phyloP scores from a whole-genome alignment of 257 asterid genomes.

The Scutellaria galericulata region DNA sequence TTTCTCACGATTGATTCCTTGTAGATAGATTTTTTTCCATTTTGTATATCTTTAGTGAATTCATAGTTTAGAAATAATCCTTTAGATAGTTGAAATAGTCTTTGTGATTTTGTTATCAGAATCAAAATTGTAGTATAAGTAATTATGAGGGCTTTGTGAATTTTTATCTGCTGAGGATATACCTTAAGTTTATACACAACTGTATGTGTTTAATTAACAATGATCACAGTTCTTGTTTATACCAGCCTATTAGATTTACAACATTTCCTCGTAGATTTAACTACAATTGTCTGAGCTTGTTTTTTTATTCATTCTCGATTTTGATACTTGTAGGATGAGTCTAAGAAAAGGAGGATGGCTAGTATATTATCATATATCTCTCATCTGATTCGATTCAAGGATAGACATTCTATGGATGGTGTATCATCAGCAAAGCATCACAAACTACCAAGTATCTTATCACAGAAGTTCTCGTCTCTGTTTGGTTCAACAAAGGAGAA shows the following conservation, averaged over 20 bases:
- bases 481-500: constrained; percentile 49
- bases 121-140: not conserved
- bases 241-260: too few relatives aligned
- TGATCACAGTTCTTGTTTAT: not conserved
- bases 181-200: not conserved
- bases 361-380: constrained; percentile 76
- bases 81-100: too few relatives aligned
- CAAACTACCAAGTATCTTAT: constrained; percentile 62
- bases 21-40: too few relatives aligned
- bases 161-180: not conserved
- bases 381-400: constrained; percentile 84
- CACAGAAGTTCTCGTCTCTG: constrained; percentile 69
- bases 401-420: constrained; percentile 75
- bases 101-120: not conserved
- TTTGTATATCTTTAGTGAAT: not conserved
- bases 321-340: constrained; percentile 55
- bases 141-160: not conserved
- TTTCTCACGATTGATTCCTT: not conserved
- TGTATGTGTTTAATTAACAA: not conserved
- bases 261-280: too few relatives aligned
- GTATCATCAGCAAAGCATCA: constrained; percentile 69
- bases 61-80: too few relatives aligned
- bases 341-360: constrained; percentile 54
- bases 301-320: not conserved
- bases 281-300: constrained; percentile 1